A percentile compares a stretch with the other conserved stretches of the same genome.
Conservation (phyloP, 345 rosid species). For the Triadica sebifera region DNA sequence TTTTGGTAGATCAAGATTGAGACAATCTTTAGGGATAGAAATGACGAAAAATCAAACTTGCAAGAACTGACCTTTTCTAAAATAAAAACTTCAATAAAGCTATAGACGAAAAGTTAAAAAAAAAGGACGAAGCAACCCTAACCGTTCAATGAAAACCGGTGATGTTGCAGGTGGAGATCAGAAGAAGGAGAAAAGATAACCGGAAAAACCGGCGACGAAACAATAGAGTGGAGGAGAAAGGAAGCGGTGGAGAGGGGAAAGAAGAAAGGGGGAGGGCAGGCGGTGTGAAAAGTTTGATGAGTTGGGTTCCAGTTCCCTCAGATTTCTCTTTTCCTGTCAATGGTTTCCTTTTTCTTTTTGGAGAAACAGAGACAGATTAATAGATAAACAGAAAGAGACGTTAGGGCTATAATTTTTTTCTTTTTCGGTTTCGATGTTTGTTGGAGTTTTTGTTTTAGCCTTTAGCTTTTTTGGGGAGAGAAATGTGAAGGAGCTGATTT, state of each 20-base stretch:
- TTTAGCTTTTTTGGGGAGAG: not conserved
- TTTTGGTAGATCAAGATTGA: constrained; percentile 3
- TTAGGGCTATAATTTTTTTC: not conserved
- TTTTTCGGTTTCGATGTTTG: not conserved
- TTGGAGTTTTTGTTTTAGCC: not conserved
- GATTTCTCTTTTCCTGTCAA: not conserved
- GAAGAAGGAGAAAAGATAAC: not conserved
- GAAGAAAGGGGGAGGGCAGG: not conserved
- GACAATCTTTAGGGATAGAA: not conserved
- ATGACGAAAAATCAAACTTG: not conserved
- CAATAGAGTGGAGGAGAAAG: not conserved
- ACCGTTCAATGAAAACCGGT: not conserved
- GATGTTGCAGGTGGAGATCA: too few relatives aligned
- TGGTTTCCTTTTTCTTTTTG: not conserved
- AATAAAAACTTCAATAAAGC: not conserved
- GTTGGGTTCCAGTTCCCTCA: not conserved
- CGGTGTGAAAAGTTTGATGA: not conserved
- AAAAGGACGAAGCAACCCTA: not conserved
- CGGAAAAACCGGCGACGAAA: not conserved
- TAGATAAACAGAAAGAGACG: not conserved
- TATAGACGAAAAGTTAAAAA: not conserved
- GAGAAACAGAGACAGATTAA: not conserved
- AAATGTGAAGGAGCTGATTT: constrained; percentile 16
- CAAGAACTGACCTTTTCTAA: not conserved
- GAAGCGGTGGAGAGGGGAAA: not conserved